Percentiles rank a stretch among this genome's conserved stretches.
Evolutionary conservation across 2,329 filamentous ascomycete species (phyloP).

Genomic region (Hypoxylon sp.): DNA sequence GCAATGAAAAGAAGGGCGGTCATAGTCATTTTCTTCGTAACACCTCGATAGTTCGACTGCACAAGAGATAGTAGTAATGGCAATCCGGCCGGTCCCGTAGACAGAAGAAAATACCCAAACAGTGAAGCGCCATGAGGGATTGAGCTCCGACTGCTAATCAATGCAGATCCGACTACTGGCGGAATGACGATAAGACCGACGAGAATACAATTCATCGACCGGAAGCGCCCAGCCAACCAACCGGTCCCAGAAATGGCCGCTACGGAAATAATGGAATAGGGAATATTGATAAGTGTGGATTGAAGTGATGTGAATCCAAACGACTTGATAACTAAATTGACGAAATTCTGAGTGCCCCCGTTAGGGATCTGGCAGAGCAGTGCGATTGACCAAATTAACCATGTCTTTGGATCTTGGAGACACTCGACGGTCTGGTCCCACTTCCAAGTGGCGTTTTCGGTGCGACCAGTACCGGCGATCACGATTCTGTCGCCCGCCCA

Average conservation of each 20-base stretch:
- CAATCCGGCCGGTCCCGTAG: slow-evolving; percentile 67
- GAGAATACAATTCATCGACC: slow-evolving; percentile 66
- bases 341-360: slow-evolving; percentile 72
- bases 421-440: slow-evolving; percentile 69
- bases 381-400: slow-evolving; percentile 69
- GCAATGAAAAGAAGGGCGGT: slow-evolving; percentile 69
- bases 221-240: slow-evolving; percentile 66
- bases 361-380: slow-evolving; percentile 72
- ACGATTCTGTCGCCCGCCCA: slow-evolving; percentile 64
- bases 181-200: slow-evolving; percentile 65
- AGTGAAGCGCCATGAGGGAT: slow-evolving; percentile 63
- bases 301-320: slow-evolving; percentile 70
- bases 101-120: slow-evolving; percentile 71
- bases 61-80: slow-evolving; percentile 70
- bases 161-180: slow-evolving; percentile 66
- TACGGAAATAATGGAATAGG: slow-evolving; percentile 68
- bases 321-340: slow-evolving; percentile 69
- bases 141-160: slow-evolving; percentile 65
- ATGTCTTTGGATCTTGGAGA: slow-evolving; percentile 71
- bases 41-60: slow-evolving; percentile 69
- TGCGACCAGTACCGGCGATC: slow-evolving; percentile 66
- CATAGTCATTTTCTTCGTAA: slow-evolving; percentile 73
- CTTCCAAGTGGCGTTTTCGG: slow-evolving; percentile 64
- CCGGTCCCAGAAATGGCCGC: slow-evolving; percentile 64
- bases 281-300: slow-evolving; percentile 71